A percentile compares a stretch with the other conserved stretches of the same genome.
phyloP scores from a whole-genome alignment of 1,139 yeast genomes.

The Groenewaldozyma sp. region DNA sequence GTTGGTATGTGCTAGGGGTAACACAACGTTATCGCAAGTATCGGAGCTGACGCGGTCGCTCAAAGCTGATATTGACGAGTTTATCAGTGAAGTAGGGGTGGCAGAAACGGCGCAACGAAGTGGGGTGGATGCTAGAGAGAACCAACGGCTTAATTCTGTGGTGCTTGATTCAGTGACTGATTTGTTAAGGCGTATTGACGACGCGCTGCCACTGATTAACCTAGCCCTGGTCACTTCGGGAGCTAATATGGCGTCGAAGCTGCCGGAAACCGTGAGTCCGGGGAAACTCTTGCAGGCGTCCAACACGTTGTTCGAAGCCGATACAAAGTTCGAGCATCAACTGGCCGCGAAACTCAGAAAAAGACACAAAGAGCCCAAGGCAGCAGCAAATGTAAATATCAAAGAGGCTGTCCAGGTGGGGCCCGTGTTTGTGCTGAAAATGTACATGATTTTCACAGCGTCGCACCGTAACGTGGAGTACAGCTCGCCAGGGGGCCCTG shows the following conservation, averaged over 20 bases:
- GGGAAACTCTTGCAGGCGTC: constrained; percentile 62
- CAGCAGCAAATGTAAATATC: constrained; percentile 5
- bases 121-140: constrained; percentile 30
- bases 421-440: constrained; percentile 49
- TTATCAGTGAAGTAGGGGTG: constrained; percentile 42
- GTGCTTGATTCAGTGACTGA: constrained; percentile 29
- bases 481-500: constrained; percentile 3
- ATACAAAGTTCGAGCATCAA: constrained; percentile 22
- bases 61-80: constrained; percentile 49
- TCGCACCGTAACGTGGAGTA: constrained; percentile 29
- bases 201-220: constrained; percentile 60
- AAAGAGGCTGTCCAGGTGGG: constrained; percentile 38
- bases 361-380: background rate
- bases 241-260: constrained; percentile 45
- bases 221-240: constrained; percentile 65
- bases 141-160: background rate
- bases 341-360: background rate
- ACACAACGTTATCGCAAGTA: constrained; percentile 52
- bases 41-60: constrained; percentile 48
- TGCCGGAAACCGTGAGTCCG: constrained; percentile 52
- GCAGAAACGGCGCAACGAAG: constrained; percentile 36
- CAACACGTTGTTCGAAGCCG: constrained; percentile 38
- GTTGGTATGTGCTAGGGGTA: constrained; percentile 62
- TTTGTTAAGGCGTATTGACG: constrained; percentile 49
- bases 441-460: constrained; percentile 60